phyloP scores from a whole-genome alignment of 768 basidiomycete species.

The Podaxis carcinomalis region DNA sequence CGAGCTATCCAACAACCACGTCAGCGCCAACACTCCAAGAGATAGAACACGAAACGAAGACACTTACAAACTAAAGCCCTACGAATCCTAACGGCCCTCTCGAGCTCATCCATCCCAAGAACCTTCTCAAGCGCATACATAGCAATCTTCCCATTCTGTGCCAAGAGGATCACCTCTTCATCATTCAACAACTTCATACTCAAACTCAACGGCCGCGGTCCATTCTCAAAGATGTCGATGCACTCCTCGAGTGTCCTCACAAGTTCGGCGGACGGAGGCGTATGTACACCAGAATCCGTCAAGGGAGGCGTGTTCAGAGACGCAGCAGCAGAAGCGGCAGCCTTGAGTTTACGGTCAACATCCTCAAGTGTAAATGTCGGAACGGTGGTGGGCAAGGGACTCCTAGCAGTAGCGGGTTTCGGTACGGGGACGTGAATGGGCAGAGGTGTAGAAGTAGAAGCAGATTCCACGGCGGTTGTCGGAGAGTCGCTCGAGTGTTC shows the following conservation, averaged over 20 bases:
- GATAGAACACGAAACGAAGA: neutral
- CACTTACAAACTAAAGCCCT: conserved; percentile 86
- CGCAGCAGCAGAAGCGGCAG: conserved; percentile 12
- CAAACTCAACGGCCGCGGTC: conserved; percentile 55
- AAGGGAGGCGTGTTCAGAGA: conserved; percentile 2
- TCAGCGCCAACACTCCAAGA: conserved; percentile 3
- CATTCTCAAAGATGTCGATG: conserved; percentile 74
- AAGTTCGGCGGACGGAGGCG: conserved; percentile 9
- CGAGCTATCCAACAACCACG: conserved; percentile 52
- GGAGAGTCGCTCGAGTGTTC: neutral
- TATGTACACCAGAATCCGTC: conserved; percentile 6
- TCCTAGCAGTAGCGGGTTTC: conserved; percentile 4
- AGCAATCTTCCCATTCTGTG: conserved; percentile 89
- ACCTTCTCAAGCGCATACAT: conserved; percentile 96
- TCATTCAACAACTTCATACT: conserved; percentile 69
- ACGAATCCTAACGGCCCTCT: conserved; percentile 83
- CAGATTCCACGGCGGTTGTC: neutral
- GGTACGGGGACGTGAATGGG: neutral
- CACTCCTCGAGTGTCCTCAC: conserved; percentile 69
- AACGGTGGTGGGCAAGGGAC: conserved; percentile 16
- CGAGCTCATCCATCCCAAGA: conserved; percentile 62
- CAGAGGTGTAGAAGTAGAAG: neutral
- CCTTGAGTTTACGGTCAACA: conserved; percentile 47
- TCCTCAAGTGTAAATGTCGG: conserved; percentile 52
- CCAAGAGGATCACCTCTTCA: conserved; percentile 86